Percentiles rank a stretch among this genome's conserved stretches.
Conservation (phyloP, 2,329 filamentous ascomycete genomes). For the Curvularia lunata region DNA sequence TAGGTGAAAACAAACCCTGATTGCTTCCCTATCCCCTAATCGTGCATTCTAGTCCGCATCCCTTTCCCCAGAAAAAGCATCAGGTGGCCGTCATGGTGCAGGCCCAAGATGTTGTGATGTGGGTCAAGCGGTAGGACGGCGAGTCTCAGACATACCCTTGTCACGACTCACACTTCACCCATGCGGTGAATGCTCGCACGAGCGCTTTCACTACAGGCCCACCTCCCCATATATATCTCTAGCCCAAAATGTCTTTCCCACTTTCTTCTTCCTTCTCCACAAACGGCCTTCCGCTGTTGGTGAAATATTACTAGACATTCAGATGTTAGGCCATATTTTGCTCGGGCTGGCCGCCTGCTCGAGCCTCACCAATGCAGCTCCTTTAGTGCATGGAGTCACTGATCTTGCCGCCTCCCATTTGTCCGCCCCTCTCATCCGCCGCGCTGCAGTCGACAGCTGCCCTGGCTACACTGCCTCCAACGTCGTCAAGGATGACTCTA, state of each 20-base stretch:
- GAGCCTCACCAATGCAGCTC: conserved; percentile 24
- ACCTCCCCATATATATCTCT: conserved; percentile 16
- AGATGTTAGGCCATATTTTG: conserved; percentile 29
- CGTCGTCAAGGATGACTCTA: conserved; percentile 59
- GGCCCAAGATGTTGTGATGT: conserved; percentile 8
- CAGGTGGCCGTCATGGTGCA: conserved; percentile 8
- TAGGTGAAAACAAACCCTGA: not conserved
- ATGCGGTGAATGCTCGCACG: conserved; percentile 7
- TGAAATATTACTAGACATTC: conserved; percentile 4
- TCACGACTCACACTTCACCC: not conserved
- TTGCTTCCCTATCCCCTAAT: conserved; percentile 4
- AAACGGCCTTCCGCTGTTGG: conserved; percentile 7
- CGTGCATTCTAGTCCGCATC: conserved; percentile 1
- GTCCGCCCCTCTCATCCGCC: conserved; percentile 13
- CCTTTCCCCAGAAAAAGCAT: conserved; percentile 5
- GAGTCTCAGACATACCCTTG: conserved; percentile 12
- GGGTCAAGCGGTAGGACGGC: conserved; percentile 19
- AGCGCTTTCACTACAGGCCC: conserved; percentile 1
- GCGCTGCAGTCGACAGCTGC: conserved; percentile 58
- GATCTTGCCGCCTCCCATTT: conserved; percentile 8
- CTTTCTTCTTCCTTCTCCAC: conserved; percentile 1
- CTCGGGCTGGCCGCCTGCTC: conserved; percentile 26
- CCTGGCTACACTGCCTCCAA: conserved; percentile 72
- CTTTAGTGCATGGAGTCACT: conserved; percentile 13
- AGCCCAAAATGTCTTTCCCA: not conserved